Evolutionary conservation across 768 basidiomycete genomes (phyloP), one percentile per base, ranked within the genome.

Genomic region (Amylocystis lapponica): DNA sequence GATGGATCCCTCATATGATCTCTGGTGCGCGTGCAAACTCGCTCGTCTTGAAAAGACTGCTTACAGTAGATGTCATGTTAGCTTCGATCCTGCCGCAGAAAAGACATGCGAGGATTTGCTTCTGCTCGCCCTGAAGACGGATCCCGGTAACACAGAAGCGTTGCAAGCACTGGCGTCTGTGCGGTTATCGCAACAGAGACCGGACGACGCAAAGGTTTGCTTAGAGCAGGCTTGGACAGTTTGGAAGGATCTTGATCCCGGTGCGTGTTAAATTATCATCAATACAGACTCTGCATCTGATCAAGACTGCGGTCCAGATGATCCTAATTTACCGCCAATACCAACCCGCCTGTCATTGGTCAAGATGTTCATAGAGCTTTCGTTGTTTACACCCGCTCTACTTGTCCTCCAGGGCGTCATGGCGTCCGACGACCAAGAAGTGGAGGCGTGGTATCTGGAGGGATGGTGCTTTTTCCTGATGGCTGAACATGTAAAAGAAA

Each of bases 371-470:
- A 71, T 94, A 19, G 92, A 96, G 60, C 69, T 93, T 16, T 64
- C 69, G 3, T 66, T 85, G 4, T 86, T 78, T 58, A 68, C 80
- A 1, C 79, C 81, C 20, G 91, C 91, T 1, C 64, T 94, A 5
- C 62, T 82, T 10, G 79, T 93, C 12, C 64, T 95, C 21, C 79
- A 87, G 33, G 86, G 84, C 11, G 72, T 93, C 9, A 81, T 93
- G 64, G 75, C 83, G 9, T 64, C 81, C 0, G 90, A 94, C 60
- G 87, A 92, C 51, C 75, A 88, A 56, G 84, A 89, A 41, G 82
- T 92, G 11, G 91, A 94, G 53, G 92, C 83, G 1, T 94, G 92
- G 83, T 95, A 95, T 58, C 76, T 95, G 22, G 91, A 94, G 63
- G 92, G 91, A 41, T 96, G 91, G 91, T 85, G 86, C 50, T 91